Percentiles rank a stretch among this genome's conserved stretches.
Evolutionary conservation across 2,329 filamentous ascomycete species (phyloP).

Genomic region (Aureobasidium lini): DNA sequence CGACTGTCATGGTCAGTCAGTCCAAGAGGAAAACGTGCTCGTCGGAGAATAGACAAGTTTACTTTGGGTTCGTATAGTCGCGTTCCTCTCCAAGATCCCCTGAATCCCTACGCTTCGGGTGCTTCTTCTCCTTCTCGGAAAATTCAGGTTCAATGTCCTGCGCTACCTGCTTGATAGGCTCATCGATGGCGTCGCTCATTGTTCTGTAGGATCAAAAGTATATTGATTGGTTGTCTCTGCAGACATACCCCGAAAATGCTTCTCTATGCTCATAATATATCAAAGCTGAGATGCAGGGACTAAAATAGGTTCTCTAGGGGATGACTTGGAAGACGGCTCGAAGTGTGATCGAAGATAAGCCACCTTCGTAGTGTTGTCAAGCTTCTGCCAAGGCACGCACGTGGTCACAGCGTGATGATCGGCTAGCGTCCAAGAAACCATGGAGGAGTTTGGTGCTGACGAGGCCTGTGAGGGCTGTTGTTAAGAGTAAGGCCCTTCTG

Average conservation of each 20-base stretch:
- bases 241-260: neutral
- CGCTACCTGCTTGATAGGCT: slow-evolving; percentile 40
- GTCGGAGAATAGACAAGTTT: neutral
- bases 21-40: slow-evolving; percentile 11
- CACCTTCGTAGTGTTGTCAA: slow-evolving; percentile 4
- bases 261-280: neutral
- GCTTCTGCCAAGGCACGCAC: slow-evolving; percentile 3
- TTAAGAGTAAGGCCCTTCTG: too few species aligned
- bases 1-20: slow-evolving; percentile 27
- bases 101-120: slow-evolving; percentile 27
- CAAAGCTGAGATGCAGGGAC: neutral
- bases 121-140: slow-evolving; percentile 9
- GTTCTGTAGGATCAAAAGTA: neutral
- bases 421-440: neutral
- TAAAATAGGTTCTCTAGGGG: neutral
- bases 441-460: neutral
- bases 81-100: slow-evolving; percentile 32
- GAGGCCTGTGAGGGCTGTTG: neutral
- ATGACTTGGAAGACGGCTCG: neutral
- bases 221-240: neutral
- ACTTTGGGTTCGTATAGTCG: slow-evolving; percentile 39
- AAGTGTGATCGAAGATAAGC: neutral
- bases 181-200: slow-evolving; percentile 49
- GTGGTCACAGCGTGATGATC: neutral
- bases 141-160: slow-evolving; percentile 34